Evolutionary conservation across 176 grass and related monocot species (phyloP), one percentile per base, ranked within the genome.

Genomic region (Poa pratensis): DNA sequence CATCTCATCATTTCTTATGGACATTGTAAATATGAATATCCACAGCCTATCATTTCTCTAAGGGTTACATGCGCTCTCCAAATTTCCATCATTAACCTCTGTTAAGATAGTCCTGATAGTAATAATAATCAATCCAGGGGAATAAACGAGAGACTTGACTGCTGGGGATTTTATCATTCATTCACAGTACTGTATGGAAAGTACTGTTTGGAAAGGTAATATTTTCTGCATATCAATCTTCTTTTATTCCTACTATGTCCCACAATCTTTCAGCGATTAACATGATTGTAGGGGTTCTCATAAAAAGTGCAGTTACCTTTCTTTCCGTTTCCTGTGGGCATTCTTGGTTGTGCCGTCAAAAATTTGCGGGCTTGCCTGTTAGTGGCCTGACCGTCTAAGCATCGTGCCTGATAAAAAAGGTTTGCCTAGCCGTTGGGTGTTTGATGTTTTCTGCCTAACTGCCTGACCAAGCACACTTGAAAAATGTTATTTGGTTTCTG

Each of bases 171-270:
- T 87, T 98, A 89, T 92, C 93, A 16, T 98, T 98, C 77, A 95
- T 98, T 79, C 93, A 98, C 63, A 95, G 91, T 86, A 98, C 93
- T 78, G 96, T 98, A 60, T 98, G 96, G 93, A 98, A 98, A 85
- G 93, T 98, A 62, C 88, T 98, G 66, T 98, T 98, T 80, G 96
- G 93, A 90, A 98, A 98, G 91, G 96, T 98, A 91, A 12, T 49
- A 63, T 92, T 59, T 64, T 79, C 71, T 79, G 32, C 68, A 35
- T 74, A 20, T 71, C 52, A 45, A n/a, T 60, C 18, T 57, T 34
- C 85, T 24, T 7, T 62, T 45, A 62, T 82, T 78, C 43, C 3
- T 90, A 72, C 26, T 35, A 32, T 32, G 51, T 71, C 26, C 60
- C 19, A 19, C 6, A 67, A 18, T 80, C 46, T 46, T 84, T 23